Evolutionary conservation across 176 grass and related monocot genomes (phyloP).

Genomic region (Zoysia pacifica): DNA sequence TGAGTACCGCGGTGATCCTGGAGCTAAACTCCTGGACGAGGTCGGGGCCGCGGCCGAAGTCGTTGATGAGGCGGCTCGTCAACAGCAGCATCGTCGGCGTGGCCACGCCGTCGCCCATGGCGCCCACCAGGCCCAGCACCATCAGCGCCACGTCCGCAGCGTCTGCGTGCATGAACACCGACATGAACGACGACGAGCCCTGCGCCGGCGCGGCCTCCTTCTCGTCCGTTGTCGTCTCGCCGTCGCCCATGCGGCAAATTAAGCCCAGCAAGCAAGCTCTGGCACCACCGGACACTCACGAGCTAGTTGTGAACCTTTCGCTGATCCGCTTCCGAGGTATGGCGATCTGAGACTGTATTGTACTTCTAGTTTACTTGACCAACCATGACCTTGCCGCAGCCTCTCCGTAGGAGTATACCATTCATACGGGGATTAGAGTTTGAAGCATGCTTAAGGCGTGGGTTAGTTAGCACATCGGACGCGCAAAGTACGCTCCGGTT

Average conservation of each 20-base stretch:
- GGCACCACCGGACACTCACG: background rate
- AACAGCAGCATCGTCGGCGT: conserved; percentile 73
- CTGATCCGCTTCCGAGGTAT: background rate
- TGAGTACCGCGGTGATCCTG: conserved; percentile 57
- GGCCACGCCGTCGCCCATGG: conserved; percentile 71
- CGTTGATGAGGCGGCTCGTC: conserved; percentile 76
- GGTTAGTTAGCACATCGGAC: background rate
- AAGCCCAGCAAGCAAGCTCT: conserved; percentile 16
- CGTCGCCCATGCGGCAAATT: background rate
- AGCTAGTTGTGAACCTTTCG: background rate
- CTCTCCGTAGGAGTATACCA: no score
- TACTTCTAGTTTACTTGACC: conserved; percentile 3
- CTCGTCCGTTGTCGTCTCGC: no score
- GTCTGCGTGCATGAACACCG: conserved; percentile 93
- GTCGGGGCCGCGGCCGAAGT: conserved; percentile 49
- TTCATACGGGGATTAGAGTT: background rate
- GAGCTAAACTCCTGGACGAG: conserved; percentile 47
- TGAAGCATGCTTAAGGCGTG: background rate
- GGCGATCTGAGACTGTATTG: background rate
- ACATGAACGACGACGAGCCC: conserved; percentile 23
- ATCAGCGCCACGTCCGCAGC: conserved; percentile 60
- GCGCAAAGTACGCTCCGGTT: conserved; percentile 1
- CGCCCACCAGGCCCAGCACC: conserved; percentile 67
- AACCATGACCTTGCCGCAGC: background rate
- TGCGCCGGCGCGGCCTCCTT: background rate